Percentiles rank a stretch among this genome's conserved stretches.
Conservation (phyloP, 306 rosid species). For the Parietaria judaica region DNA sequence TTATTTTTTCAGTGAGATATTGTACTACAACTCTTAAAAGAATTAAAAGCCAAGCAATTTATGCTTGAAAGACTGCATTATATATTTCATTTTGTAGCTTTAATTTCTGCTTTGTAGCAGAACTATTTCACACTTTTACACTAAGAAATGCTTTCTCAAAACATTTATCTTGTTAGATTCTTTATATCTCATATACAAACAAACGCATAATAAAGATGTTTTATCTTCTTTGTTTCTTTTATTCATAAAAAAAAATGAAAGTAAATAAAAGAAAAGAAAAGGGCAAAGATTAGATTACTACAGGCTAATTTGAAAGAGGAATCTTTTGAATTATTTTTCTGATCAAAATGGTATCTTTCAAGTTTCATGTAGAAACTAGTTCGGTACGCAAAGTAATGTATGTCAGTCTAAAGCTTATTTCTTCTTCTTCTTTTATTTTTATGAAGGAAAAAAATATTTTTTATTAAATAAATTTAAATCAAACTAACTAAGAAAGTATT, state of each 20-base stretch:
- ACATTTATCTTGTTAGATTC: constrained; percentile 1
- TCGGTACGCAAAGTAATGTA: constrained; percentile 13
- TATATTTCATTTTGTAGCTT: not conserved
- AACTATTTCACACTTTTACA: not conserved
- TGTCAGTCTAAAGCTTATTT: constrained; percentile 2
- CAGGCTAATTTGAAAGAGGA: constrained; percentile 10
- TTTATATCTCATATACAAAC: not conserved
- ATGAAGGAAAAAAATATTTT: not conserved
- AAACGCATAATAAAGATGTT: not conserved
- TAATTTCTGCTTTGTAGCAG: not conserved
- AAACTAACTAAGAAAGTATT: no score
- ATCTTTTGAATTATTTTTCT: constrained; percentile 11
- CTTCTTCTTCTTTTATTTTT: not conserved
- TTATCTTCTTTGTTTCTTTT: not conserved
- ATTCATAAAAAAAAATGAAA: not conserved
- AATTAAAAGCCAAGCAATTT: not conserved
- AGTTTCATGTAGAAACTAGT: not conserved
- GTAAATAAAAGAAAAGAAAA: not conserved
- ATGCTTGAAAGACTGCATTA: not conserved
- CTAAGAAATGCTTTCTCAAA: not conserved
- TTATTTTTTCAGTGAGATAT: not conserved
- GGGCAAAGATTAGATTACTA: not conserved
- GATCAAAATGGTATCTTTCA: not conserved
- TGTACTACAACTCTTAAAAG: not conserved
- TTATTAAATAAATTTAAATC: no score